Evolutionary conservation across 257 asterid genomes (phyloP).

Genomic region (Jacaranda copaia): DNA sequence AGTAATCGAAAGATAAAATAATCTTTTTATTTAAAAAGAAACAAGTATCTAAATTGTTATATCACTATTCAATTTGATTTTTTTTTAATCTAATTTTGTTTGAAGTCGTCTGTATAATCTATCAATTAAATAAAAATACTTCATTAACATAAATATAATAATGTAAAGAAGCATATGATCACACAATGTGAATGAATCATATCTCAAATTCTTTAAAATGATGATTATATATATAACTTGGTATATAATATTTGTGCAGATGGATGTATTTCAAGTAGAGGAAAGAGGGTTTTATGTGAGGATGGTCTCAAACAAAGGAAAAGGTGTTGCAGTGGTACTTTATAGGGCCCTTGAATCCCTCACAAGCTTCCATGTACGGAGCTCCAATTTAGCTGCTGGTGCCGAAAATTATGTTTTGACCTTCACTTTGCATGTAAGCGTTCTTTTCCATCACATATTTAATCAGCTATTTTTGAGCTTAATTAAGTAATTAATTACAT

Average conservation of each 20-base stretch:
- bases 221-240: neutral
- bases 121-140: too few species aligned
- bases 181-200: too few species aligned
- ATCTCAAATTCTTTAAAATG: too few species aligned
- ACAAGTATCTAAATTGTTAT: too few species aligned
- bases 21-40: too few species aligned
- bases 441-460: neutral
- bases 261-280: conserved; percentile 69
- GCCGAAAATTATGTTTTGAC: conserved; percentile 60
- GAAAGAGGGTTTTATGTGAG: conserved; percentile 67
- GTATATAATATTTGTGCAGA: conserved; percentile 43
- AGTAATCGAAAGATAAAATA: too few species aligned
- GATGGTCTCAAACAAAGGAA: conserved; percentile 53
- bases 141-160: too few species aligned
- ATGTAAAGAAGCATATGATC: too few species aligned
- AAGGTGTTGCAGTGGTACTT: conserved; percentile 60
- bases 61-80: too few species aligned
- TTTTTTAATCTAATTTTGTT: too few species aligned
- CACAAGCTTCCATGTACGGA: conserved; percentile 49
- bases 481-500: too few species aligned
- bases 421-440: conserved; percentile 68
- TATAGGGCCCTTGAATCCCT: conserved; percentile 72
- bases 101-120: too few species aligned
- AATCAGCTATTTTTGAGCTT: neutral
- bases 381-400: conserved; percentile 60